Conservation (phyloP, 192 early-diverging fungal species). For the Spizellomyces sp. region DNA sequence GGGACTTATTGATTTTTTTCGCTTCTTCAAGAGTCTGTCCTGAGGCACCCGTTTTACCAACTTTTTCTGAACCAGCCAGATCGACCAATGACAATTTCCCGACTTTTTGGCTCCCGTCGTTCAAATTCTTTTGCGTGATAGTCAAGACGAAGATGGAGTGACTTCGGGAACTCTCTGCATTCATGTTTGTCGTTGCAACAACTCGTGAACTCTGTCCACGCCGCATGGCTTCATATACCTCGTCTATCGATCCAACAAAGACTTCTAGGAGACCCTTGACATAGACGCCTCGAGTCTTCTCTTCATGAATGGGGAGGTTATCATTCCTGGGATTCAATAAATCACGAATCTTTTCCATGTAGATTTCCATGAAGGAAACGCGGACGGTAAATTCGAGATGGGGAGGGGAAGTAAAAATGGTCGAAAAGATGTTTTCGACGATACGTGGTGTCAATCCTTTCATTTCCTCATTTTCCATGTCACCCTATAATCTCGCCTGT, state of each 20-base stretch:
- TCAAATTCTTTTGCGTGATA: constrained; percentile 93
- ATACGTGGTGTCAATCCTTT: constrained; percentile 98
- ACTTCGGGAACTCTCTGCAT: constrained; percentile 95
- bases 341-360: constrained; percentile 99
- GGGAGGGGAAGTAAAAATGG: constrained; percentile 87
- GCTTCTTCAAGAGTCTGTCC: constrained; percentile 99
- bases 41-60: constrained; percentile 94
- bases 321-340: constrained; percentile 84
- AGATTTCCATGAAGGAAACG: constrained; percentile 99
- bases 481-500: constrained; percentile 67
- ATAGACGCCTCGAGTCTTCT: constrained; percentile 95
- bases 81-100: constrained; percentile 96
- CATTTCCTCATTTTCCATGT: constrained; percentile 87
- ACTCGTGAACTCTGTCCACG: constrained; percentile 86
- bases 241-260: constrained; percentile 91
- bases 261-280: constrained; percentile 97
- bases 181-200: constrained; percentile 96
- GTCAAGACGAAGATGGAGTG: constrained; percentile 98
- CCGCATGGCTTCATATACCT: constrained; percentile 98
- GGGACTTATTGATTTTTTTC: constrained; percentile 99
- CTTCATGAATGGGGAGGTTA: constrained; percentile 96
- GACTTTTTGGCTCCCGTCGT: constrained; percentile 83
- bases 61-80: constrained; percentile 99
- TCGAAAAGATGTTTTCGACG: constrained; percentile 91
- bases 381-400: constrained; percentile 98